Percentiles rank a stretch among this genome's conserved stretches.
Evolutionary conservation across 2,329 filamentous ascomycete species (phyloP).

Genomic region (Orbilia ellipsospora): DNA sequence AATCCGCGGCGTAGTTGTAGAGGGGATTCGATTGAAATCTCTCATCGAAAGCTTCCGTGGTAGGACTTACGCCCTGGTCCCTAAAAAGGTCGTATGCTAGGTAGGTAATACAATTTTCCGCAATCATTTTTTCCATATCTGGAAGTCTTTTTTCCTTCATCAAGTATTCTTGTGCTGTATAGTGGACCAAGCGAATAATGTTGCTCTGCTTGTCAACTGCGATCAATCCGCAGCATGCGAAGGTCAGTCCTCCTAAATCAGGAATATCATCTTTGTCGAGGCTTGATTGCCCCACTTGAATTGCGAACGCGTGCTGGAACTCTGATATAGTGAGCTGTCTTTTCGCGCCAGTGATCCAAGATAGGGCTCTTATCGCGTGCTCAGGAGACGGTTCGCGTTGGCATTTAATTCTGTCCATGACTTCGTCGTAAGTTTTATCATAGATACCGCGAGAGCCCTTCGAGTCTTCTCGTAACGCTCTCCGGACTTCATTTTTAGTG

Average conservation of each 20-base stretch:
- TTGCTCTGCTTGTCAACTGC: slow-evolving; percentile 58
- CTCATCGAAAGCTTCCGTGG: too few relatives aligned
- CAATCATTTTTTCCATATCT: neutral
- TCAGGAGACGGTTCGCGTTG: neutral
- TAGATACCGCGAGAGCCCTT: neutral
- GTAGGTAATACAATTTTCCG: slow-evolving; percentile 15
- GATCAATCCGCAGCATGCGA: slow-evolving; percentile 59
- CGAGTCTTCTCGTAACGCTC: slow-evolving; percentile 59
- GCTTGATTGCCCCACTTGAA: neutral
- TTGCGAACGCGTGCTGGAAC: slow-evolving; percentile 22
- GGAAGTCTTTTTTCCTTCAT: neutral
- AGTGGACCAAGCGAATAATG: slow-evolving; percentile 60
- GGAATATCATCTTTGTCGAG: slow-evolving; percentile 7
- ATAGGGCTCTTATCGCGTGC: neutral
- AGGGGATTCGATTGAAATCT: too few relatives aligned
- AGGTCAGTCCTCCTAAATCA: neutral
- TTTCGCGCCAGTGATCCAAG: slow-evolving; percentile 24
- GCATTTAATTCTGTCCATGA: neutral
- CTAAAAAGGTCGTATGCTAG: too few relatives aligned
- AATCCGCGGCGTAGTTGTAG: too few relatives aligned
- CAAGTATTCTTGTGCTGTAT: slow-evolving; percentile 60
- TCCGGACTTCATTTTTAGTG: slow-evolving; percentile 58
- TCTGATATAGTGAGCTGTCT: slow-evolving; percentile 13
- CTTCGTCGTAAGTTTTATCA: neutral
- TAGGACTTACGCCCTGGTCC: too few relatives aligned